Evolutionary conservation across 805 yeast genomes (phyloP).

Genomic region (Priceomyces haplophilus): DNA sequence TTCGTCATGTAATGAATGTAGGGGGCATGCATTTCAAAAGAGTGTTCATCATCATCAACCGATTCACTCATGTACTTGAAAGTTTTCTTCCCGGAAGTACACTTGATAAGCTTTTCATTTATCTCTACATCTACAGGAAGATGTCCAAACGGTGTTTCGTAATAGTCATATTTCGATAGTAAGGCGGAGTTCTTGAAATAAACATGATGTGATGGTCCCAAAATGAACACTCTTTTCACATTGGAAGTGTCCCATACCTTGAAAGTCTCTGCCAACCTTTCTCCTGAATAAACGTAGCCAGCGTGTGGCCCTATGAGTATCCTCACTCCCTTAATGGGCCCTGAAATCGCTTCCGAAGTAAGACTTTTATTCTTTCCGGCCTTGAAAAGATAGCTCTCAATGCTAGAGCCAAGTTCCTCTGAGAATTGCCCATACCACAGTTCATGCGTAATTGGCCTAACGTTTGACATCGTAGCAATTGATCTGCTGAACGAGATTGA

Average conservation of each 20-base stretch:
- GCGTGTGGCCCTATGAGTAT: conserved; percentile 66
- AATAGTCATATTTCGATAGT: conserved; percentile 48
- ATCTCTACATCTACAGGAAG: conserved; percentile 60
- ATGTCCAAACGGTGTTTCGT: conserved; percentile 83
- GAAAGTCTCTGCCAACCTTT: conserved; percentile 73
- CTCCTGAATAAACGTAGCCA: conserved; percentile 82
- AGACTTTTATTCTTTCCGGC: conserved; percentile 16
- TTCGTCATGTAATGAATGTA: conserved; percentile 52
- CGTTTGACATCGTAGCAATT: conserved; percentile 12
- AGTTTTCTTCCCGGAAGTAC: conserved; percentile 24
- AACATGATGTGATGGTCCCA: conserved; percentile 94
- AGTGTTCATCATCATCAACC: conserved; percentile 82
- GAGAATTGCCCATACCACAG: conserved; percentile 71
- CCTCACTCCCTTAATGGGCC: conserved; percentile 33
- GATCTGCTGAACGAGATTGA: too few relatives aligned
- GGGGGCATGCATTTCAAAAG: conserved; percentile 93
- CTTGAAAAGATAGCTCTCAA: conserved; percentile 44
- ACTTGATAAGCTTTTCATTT: conserved; percentile 29
- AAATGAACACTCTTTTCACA: conserved; percentile 63
- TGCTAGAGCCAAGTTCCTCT: conserved; percentile 43
- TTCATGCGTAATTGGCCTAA: conserved; percentile 77
- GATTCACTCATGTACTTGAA: conserved; percentile 56
- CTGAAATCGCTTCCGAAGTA: conserved; percentile 44
- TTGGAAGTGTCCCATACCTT: conserved; percentile 59
- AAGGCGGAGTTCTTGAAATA: conserved; percentile 64